Evolutionary conservation across 129 eudicot genomes (phyloP), one percentile per base, ranked within the genome.

Genomic region (Solidago caesia): DNA sequence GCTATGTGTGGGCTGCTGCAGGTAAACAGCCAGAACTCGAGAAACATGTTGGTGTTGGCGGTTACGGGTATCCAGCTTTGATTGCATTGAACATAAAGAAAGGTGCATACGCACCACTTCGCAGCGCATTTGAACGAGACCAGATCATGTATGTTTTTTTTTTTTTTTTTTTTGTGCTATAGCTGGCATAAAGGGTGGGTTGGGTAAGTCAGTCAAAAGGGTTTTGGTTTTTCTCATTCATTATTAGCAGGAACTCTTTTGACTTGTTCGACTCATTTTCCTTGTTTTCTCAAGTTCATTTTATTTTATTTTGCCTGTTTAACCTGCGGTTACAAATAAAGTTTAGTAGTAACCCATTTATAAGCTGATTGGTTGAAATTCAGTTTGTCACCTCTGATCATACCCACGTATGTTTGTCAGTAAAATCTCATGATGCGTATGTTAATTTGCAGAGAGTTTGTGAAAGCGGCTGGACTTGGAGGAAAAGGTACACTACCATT

Each of bases 1-100:
- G 98, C 84, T 93, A 82, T 76, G 89, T 93, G 46, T 93, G 98
- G 98, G 84, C 91, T 13, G 92, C 96, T 63, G 97, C 98, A 13
- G 98, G 97, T 27, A 93, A 88, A 75, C 98, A 93, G 75, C 77
- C 92, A 33, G 97, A 93, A 80, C 97, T 93, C 8, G 98, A 93
- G 81, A 88, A 83, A 80, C 83, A 86, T 53, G 96, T 93, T 2
- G 97, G 96, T 29, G 98, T 93, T 61, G 98, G 98, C 39, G 98
- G 98, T 53, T 93, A 93, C 48, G 98, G 98, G 8, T 93, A 90
- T 81, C 98, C 98, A 4, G 98, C 98, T 58, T 64, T 93, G 89
- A 82, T 90, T 12, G 98, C 97, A 63, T 87, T 93, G 16, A 93
- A 93, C 77, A 53, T 85, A 55, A 93, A 93, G 82, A 93, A 93